phyloP scores from a whole-genome alignment of 164 flowering plant species.

The Amborella trichopoda region DNA sequence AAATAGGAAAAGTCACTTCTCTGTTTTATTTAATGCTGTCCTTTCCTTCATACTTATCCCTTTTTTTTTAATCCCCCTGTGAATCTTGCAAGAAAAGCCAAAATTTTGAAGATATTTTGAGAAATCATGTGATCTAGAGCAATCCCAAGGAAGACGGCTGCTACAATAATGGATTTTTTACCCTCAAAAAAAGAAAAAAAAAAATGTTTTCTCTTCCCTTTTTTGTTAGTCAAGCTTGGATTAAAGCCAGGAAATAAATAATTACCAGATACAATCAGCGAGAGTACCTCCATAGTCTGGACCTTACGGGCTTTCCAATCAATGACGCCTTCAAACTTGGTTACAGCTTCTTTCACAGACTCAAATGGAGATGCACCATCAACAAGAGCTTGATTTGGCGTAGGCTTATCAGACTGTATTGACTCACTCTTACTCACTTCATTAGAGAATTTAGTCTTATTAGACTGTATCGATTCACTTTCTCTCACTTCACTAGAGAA shows the following conservation, averaged over 20 bases:
- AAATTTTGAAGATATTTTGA: too few relatives aligned
- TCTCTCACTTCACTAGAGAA: too few relatives aligned
- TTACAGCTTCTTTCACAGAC: conserved; percentile 85
- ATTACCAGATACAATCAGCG: not conserved
- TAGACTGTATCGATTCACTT: too few relatives aligned
- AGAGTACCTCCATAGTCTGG: conserved; percentile 60
- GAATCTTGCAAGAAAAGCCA: too few relatives aligned
- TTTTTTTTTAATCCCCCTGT: too few relatives aligned
- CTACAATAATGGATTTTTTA: not conserved
- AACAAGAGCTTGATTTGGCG: conserved; percentile 28
- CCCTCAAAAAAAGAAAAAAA: not conserved
- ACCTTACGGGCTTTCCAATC: conserved; percentile 91
- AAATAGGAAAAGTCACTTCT: too few relatives aligned
- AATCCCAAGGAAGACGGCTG: not conserved
- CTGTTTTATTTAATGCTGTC: too few relatives aligned
- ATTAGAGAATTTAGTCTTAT: too few relatives aligned
- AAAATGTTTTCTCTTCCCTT: not conserved
- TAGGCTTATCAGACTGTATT: too few relatives aligned
- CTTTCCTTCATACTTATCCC: too few relatives aligned
- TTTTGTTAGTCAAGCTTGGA: not conserved
- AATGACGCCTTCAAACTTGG: conserved; percentile 88
- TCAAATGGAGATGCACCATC: conserved; percentile 83
- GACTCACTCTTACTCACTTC: too few relatives aligned
- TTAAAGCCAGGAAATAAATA: not conserved
- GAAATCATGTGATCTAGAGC: too few relatives aligned